Conservation (phyloP, 306 rosid genomes). For the Malus domestica region DNA sequence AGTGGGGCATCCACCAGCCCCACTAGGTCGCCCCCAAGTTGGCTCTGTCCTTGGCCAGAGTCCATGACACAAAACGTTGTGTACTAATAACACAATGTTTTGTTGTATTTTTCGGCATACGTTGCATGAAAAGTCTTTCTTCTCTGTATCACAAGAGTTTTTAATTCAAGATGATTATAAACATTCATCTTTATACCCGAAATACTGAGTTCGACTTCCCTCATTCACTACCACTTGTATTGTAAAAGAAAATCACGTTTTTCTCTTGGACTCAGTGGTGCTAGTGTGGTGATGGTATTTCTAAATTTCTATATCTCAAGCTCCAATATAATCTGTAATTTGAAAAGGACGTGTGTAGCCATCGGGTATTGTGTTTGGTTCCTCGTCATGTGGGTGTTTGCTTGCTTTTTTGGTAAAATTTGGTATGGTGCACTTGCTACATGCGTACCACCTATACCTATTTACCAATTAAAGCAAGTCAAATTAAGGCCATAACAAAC, state of each 20-base stretch:
- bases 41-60: no score
- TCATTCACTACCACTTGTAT: fast-evolving
- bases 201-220: not conserved
- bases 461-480: not conserved
- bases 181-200: no score
- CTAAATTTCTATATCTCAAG: not conserved
- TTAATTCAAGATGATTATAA: no score
- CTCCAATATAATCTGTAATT: not conserved
- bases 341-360: not conserved
- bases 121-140: no score
- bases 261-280: no score
- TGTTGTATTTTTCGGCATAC: fast-evolving
- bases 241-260: no score
- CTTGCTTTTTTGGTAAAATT: not conserved
- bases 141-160: no score
- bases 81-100: not conserved
- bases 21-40: no score
- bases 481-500: not conserved
- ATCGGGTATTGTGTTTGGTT: not conserved
- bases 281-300: no score
- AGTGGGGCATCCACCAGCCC: no score
- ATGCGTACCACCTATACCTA: not conserved
- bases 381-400: not conserved
- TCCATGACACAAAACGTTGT: fast-evolving
- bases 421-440: not conserved